phyloP scores from a whole-genome alignment of 108 stramenopile species.

The Poteriospumella lacustris region DNA sequence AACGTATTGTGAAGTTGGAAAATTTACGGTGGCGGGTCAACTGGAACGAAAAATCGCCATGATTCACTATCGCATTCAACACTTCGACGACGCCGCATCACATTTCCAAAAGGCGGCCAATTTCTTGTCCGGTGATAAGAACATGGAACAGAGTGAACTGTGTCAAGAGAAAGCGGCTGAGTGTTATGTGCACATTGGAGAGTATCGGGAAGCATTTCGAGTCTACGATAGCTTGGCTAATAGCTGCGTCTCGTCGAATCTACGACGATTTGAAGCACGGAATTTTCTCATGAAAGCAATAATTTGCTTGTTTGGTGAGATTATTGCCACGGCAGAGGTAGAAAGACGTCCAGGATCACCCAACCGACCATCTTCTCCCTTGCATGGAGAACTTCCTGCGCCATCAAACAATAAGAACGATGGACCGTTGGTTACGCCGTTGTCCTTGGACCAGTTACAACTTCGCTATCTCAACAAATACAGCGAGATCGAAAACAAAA shows the following conservation, averaged over 20 bases:
- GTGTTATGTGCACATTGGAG: neutral
- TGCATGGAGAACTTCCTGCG: neutral
- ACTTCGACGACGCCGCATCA: constrained; percentile 18
- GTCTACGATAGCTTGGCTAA: constrained; percentile 1
- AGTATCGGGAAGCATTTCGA: neutral
- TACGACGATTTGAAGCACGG: constrained; percentile 12
- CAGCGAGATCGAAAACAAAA: neutral
- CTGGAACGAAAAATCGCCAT: neutral
- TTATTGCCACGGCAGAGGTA: neutral
- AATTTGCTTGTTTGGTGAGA: neutral
- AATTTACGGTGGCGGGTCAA: neutral
- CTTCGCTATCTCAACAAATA: constrained; percentile 1
- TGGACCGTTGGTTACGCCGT: neutral
- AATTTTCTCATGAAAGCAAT: neutral
- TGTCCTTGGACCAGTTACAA: neutral
- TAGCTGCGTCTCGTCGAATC: constrained; percentile 1
- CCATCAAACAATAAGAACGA: neutral
- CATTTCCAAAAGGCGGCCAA: constrained; percentile 17
- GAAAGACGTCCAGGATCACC: neutral
- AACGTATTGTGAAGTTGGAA: constrained; percentile 13
- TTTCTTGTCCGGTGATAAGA: constrained; percentile 5
- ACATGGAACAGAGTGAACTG: neutral
- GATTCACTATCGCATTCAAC: neutral
- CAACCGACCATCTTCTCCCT: neutral
- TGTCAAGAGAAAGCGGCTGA: constrained; percentile 22